A percentile compares a stretch with the other conserved stretches of the same genome.
These are phyloP conservation scores for Calonectria hongkongensis DNA, from an alignment of 2,329 filamentous ascomycete genomes.

Conservation along the genomic window DNA sequence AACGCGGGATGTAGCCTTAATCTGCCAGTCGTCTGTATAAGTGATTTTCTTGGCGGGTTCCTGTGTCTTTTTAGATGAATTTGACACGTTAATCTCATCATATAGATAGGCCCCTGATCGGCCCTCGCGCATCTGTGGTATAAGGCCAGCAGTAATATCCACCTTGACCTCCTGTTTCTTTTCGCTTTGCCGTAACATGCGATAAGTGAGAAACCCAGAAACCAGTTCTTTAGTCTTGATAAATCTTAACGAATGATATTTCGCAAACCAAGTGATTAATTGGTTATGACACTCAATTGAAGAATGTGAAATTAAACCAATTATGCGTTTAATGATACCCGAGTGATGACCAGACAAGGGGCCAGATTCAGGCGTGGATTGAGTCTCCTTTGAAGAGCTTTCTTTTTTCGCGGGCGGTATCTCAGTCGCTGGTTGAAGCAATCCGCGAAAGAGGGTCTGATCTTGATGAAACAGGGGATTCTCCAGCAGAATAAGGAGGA, in stretches of 20 bases:
- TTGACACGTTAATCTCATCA: constrained; percentile 79
- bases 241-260: constrained; percentile 80
- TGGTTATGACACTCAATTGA: constrained; percentile 85
- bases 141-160: constrained; percentile 79
- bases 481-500: constrained; percentile 84
- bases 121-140: constrained; percentile 83
- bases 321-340: constrained; percentile 87
- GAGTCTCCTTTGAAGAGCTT: constrained; percentile 46
- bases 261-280: constrained; percentile 86
- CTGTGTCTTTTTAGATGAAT: constrained; percentile 72
- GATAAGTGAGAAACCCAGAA: constrained; percentile 86
- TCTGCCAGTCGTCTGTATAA: constrained; percentile 92
- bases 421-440: constrained; percentile 58
- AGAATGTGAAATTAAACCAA: constrained; percentile 87
- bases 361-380: constrained; percentile 59
- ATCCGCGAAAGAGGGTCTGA: constrained; percentile 63
- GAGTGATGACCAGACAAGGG: constrained; percentile 81
- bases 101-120: constrained; percentile 83
- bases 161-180: constrained; percentile 77
- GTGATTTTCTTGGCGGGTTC: constrained; percentile 74
- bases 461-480: constrained; percentile 83
- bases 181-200: constrained; percentile 82
- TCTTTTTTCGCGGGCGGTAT: constrained; percentile 14
- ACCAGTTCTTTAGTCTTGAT: constrained; percentile 84
- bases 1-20: constrained; percentile 86